Evolutionary conservation across 2,329 filamentous ascomycete species (phyloP), one percentile per base, ranked within the genome.

Genomic region (Xylaria sp.): DNA sequence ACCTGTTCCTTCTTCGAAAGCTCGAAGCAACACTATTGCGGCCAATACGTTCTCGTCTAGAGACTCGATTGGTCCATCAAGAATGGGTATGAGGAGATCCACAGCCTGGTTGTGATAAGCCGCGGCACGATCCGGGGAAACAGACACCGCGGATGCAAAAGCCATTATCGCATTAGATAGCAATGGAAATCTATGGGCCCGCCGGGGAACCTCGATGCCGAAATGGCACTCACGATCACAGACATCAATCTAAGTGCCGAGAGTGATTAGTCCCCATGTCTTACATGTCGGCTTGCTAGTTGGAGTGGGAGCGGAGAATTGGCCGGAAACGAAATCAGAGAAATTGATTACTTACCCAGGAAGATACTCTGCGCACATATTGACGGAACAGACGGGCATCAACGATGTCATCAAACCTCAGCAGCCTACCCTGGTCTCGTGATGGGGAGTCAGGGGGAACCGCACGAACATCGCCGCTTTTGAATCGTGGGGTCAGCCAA

Each of bases 1-100:
- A 61, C 59, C 59, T 61, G 59, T 51, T 13, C 46, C 44, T 53
- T 61, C 59, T 61, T 61, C 59, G 20, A 51, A 51, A 31, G 44
- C 59, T 9, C 59, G 59, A 31, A 61, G 59, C 40, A 61, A 31
- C 10, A 61, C 46, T 38, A 61, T 61, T 42, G 59, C 46, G 23
- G 59, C 46, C 20, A 61, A n/a, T 40, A 61, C 46, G 42, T 61
- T 53, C n/a, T 61, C 59, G 23, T 61, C 46, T 6, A 61, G 31
- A 13, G 59, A 40, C 42, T 61, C 46, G 20, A 61, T 53, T 20
- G 59, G 59, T 6, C 59, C 59, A 31, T 51, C 44, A 46, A 61
- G 59, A 51, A 61, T 61, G 13, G 59, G 46, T 51, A 61, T 61
- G 10, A 61, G 28, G n/a, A 61, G 28, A 40, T 61, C 46, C 20